Evolutionary conservation across 1,284 basidiomycete species (phyloP).

Genomic region (Rhodofomes roseus): DNA sequence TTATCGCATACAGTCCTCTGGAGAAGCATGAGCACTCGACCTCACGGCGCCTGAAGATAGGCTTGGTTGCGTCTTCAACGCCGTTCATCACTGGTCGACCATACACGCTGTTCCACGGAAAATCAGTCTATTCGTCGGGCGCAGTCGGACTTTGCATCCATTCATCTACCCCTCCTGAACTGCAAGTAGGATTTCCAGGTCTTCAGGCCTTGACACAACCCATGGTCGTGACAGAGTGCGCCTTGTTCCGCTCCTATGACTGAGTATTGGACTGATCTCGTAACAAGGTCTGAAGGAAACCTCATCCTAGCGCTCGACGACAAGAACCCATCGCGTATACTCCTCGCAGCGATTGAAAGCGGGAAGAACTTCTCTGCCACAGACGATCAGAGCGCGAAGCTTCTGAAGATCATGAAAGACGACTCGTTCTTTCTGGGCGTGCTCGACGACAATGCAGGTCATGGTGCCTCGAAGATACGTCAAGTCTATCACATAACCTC

Average conservation of each 20-base stretch:
- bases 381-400: conserved; percentile 13
- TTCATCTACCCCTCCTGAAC: conserved; percentile 18
- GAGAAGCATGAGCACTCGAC: not conserved
- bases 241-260: not conserved
- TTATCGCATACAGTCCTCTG: not conserved
- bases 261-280: too few species aligned
- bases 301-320: conserved; percentile 64
- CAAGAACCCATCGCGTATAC: conserved; percentile 66
- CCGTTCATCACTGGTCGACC: conserved; percentile 84
- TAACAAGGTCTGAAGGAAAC: conserved; percentile 82
- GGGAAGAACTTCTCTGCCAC: conserved; percentile 18
- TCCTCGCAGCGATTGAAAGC: conserved; percentile 57
- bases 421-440: conserved; percentile 67
- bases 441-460: conserved; percentile 13
- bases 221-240: conserved; percentile 56
- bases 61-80: conserved; percentile 74
- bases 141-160: conserved; percentile 59
- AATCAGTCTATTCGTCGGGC: conserved; percentile 57
- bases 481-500: conserved; percentile 62
- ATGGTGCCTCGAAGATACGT: conserved; percentile 31
- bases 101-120: conserved; percentile 69
- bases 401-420: conserved; percentile 47
- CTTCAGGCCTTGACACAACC: conserved; percentile 49
- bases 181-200: conserved; percentile 46
- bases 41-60: conserved; percentile 43